Base-by-base conservation (phyloP, 1,284 basidiomycete genomes). In the Spongiforma sp. region DNA sequence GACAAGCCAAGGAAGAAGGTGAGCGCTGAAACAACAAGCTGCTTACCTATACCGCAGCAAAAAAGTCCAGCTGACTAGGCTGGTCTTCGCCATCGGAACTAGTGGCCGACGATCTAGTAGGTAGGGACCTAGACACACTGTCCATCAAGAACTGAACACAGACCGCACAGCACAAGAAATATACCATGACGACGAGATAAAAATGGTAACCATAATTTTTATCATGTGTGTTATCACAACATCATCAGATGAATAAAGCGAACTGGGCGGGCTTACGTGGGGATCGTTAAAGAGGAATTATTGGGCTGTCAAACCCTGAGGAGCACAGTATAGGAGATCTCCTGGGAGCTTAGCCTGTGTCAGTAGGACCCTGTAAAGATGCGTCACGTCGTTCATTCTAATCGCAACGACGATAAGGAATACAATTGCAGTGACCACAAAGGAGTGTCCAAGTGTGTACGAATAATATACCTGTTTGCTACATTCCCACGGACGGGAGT, bases 301-400 rank as follows among this genome's bases (percentile, higher is more conserved):
- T 75, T 62, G 39, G 62, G 59, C 71, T 73, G 72, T 76, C 74
- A 73, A 72, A 71, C 68, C 59, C 65, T 73, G 71, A 65, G 66
- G 72, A 71, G 55, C 59, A 70, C 64, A 66, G 54, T 19, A 54
- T 37, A 63, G 28, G 43, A n/a, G 53, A 50, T 43, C 55, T 60
- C 64, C 64, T 57, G 59, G 64, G 52, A 33, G 52, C 52, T 54
- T 60, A n/a, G 64, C 60, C 56, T 73, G 71, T 66, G 24, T 34
- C 65, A 70, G 37, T 61, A 64, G 62, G 63, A 72, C 71, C 72
- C 74, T 72, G 73, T 59, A 57, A 62, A 41, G 46, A 63, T 55
- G 64, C 56, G 62, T 67, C 63, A 75, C 64, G 50, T 62, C 58
- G 63, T 71, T 59, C 54, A 70, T 73, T 64, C 71, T 72, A 73